phyloP scores from a whole-genome alignment of 2,329 filamentous ascomycete species.

The Chaetothyriales sp. region DNA sequence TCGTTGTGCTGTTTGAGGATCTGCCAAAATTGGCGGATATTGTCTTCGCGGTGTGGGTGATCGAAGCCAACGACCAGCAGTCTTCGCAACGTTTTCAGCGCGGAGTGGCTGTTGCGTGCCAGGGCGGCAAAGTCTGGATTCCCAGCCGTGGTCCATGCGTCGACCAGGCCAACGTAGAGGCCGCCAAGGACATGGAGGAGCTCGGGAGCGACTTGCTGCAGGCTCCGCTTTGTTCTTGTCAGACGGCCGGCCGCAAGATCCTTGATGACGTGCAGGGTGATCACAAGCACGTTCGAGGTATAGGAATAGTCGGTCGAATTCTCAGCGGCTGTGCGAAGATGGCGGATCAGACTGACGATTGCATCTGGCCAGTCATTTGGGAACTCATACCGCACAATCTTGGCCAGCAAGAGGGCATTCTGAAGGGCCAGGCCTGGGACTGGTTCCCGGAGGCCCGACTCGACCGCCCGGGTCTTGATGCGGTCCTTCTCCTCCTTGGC shows the following conservation, averaged over 20 bases:
- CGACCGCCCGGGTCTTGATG: conserved; percentile 61
- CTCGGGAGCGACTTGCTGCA: conserved; percentile 68
- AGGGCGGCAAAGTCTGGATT: conserved; percentile 28
- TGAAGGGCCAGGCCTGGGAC: conserved; percentile 65
- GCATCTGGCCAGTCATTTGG: conserved; percentile 58
- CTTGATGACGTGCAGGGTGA: conserved; percentile 70
- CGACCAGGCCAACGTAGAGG: conserved; percentile 62
- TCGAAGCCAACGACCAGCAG: conserved; percentile 72
- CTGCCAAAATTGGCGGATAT: conserved; percentile 67
- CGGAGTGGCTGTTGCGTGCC: conserved; percentile 49
- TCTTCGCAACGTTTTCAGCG: conserved; percentile 66
- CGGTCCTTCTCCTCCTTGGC: conserved; percentile 55
- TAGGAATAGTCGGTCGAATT: conserved; percentile 5
- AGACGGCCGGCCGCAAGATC: conserved; percentile 72
- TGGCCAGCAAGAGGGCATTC: conserved; percentile 75
- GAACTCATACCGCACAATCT: conserved; percentile 79
- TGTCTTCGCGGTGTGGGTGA: conserved; percentile 60
- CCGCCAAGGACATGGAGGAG: conserved; percentile 64
- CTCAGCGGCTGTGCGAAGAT: conserved; percentile 18
- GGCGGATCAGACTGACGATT: conserved; percentile 26
- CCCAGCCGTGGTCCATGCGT: conserved; percentile 47
- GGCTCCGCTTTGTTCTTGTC: conserved; percentile 54
- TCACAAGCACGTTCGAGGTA: conserved; percentile 14
- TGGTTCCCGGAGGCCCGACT: conserved; percentile 62
- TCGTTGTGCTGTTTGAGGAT: conserved; percentile 63